Evolutionary conservation across 2,329 filamentous ascomycete species (phyloP), one percentile per base, ranked within the genome.

Genomic region (Fusarium longipes): DNA sequence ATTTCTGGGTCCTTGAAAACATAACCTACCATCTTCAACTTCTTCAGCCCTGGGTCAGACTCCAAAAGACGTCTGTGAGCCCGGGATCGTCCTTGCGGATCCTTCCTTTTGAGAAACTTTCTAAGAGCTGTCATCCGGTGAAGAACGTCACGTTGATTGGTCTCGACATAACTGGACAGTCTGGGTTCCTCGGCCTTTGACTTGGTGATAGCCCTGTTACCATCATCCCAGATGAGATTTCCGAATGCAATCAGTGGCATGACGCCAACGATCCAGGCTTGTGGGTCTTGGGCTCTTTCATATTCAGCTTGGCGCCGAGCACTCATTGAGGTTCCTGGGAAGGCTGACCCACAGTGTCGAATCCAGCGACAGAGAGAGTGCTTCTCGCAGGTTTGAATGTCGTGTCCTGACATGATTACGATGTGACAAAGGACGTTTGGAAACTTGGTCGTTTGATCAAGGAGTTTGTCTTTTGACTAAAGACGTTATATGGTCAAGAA

Each of bases 241-340:
- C 8, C n/a, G 15, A 47, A 47, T 22, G 44, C 14, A 24, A 47
- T 33, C 1, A 47, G 9, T 4, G 44, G 44, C 7, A 47, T 11
- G 4, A 47, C 30, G 6, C 27, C 44, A 9, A 24, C 0, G 2
- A 47, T 17, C 44, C 44, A 47, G 15, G 24, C 39, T 18, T 42
- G 39, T n/a, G 22, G 15, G 12, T 42, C 6, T 2, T 42, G 4
- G 4, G 3, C 9, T 25, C 5, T 3, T 2, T n/a, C 17, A 10
- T 15, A 6, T 42, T 27, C 39, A 0, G 10, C 8, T 18, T 10
- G n/a, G 1, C 4, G 8, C 2, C 9, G 17, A 4, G 22, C 8
- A n/a, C 3, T 25, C 0, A 8, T n/a, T 0, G 39, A n/a, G 4
- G 14, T 0, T n/a, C 10, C 7, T 0, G 24, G 22, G 7, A 25